Conservation (phyloP, 116 monocot species). For the Dioscorea cayenensis region DNA sequence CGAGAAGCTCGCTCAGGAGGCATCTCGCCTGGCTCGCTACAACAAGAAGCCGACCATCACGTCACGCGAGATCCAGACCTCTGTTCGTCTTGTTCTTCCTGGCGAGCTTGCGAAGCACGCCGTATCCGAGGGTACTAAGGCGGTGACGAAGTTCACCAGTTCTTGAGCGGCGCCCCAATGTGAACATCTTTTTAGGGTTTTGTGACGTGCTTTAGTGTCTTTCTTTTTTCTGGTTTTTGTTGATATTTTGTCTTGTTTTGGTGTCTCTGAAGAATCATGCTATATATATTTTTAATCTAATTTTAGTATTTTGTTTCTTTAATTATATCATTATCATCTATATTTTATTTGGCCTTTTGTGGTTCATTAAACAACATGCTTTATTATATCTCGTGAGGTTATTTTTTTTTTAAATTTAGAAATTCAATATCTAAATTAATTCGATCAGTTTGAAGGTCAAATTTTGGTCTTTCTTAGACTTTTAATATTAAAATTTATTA, state of each 20-base stretch:
- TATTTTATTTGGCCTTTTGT: no score
- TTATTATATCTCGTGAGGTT: no score
- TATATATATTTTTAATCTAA: no score
- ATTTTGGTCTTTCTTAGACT: no score
- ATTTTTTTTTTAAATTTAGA: no score
- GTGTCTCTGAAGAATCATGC: no score
- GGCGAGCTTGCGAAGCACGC: constrained; percentile 30
- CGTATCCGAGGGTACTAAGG: constrained; percentile 51
- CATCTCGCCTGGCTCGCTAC: constrained; percentile 44
- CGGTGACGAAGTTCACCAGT: constrained; percentile 58
- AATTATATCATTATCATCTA: no score
- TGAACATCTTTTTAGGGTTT: background rate
- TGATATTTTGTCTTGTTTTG: background rate
- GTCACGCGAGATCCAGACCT: constrained; percentile 68
- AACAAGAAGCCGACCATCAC: constrained; percentile 63
- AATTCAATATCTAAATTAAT: no score
- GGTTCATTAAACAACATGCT: no score
- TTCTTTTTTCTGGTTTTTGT: background rate
- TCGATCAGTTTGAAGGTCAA: no score
- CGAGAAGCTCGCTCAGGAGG: constrained; percentile 49
- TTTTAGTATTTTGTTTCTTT: no score
- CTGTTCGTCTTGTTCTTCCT: constrained; percentile 12
- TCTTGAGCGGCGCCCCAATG: background rate
- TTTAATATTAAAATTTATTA: no score
- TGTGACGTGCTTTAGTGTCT: background rate